A percentile compares a stretch with the other conserved stretches of the same genome.
phyloP scores from a whole-genome alignment of 2,329 filamentous ascomycete genomes.

The Fusarium sterilihyphosum region DNA sequence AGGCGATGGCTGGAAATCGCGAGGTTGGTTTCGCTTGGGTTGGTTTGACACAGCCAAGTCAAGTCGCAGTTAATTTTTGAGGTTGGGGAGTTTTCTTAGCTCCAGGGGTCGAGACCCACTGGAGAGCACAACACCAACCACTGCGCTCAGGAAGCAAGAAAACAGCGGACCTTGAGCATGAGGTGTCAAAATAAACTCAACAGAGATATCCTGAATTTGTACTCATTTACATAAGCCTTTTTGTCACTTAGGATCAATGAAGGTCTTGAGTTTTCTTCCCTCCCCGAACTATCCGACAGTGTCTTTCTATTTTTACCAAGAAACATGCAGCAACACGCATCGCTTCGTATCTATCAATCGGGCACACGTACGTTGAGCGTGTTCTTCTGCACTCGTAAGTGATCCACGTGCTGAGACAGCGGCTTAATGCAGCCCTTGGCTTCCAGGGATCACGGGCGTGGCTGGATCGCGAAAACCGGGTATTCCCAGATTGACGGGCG shows the following conservation, averaged over 20 bases:
- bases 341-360: neutral
- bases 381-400: neutral
- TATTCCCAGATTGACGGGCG: neutral
- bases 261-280: neutral
- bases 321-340: neutral
- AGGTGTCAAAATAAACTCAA: neutral
- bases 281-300: no score
- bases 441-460: neutral
- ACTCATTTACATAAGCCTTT: rapidly evolving
- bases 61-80: neutral
- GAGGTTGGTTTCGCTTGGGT: slow-evolving; percentile 20
- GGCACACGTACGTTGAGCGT: neutral
- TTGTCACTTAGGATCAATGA: neutral
- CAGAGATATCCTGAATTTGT: rapidly evolving
- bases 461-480: slow-evolving; percentile 1
- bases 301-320: neutral
- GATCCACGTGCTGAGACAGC: slow-evolving; percentile 9
- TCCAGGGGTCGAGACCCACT: slow-evolving; percentile 5
- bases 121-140: neutral
- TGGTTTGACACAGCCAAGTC: neutral
- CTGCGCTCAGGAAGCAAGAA: neutral
- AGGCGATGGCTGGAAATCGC: slow-evolving; percentile 34
- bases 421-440: slow-evolving; percentile 1
- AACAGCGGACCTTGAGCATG: neutral
- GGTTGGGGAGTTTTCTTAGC: neutral